Percentiles rank a stretch among this genome's conserved stretches.
Conservation (phyloP, 345 rosid genomes). For the Eutrema heterophyllum region DNA sequence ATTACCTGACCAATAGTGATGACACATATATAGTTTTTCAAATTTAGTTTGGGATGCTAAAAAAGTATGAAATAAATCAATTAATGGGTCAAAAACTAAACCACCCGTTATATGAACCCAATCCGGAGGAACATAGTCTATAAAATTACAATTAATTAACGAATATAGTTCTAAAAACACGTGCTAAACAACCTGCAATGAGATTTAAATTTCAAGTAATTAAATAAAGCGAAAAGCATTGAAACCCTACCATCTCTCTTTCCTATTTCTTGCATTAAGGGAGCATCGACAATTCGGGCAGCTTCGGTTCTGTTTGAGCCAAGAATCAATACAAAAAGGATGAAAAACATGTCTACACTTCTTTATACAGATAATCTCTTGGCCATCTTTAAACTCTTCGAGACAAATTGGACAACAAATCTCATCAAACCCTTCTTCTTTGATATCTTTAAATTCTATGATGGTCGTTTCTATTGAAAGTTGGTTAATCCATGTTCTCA, state of each 20-base stretch:
- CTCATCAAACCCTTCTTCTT: neutral
- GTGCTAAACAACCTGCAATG: no score
- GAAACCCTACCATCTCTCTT: neutral
- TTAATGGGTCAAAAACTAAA: no score
- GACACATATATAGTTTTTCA: no score
- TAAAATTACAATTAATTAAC: no score
- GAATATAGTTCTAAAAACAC: no score
- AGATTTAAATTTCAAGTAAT: no score
- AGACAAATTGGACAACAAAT: neutral
- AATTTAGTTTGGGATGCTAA: no score
- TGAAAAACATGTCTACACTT: conserved; percentile 4
- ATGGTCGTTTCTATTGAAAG: neutral
- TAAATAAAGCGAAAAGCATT: no score
- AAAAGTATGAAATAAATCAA: no score
- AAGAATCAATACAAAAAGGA: neutral
- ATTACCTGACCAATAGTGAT: no score
- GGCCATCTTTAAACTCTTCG: neutral
- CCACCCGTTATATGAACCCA: no score
- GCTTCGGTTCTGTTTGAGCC: neutral
- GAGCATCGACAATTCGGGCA: neutral
- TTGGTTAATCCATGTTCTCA: neutral
- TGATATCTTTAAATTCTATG: neutral
- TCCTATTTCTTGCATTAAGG: neutral
- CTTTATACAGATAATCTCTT: neutral
- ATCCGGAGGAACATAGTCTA: no score